Evolutionary conservation across 2,329 filamentous ascomycete species (phyloP), one percentile per base, ranked within the genome.

Genomic region (Aspergillus caelatus): DNA sequence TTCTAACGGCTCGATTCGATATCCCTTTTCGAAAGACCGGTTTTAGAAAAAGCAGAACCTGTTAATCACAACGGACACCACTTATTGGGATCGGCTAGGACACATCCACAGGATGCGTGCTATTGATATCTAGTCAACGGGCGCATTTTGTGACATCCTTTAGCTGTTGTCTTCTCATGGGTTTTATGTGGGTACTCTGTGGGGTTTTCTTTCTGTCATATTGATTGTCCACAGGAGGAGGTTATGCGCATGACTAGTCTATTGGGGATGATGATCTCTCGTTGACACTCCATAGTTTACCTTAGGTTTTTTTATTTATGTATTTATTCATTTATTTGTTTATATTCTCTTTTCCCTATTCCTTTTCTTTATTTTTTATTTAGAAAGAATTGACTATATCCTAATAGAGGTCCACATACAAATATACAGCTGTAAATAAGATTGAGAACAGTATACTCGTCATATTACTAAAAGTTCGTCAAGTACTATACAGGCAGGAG

Each of bases 401-500:
- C 34, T 41, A 41, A 41, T n/a, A 6, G 23, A 16, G 9, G 34
- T 30, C 11, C 2, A 7, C 39, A 19, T 19, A 41, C 2, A 19
- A 7, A 2, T 41, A n/a, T n/a, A 41, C 39, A 8, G 39, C 39
- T 19, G 8, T 41, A 19, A 14, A 16, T 9, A 19, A 26, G 21
- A 16, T 39, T 39, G 21, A 39, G 30, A 55, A 36, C 34, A 55
- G 21, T 21, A 39, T 23, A 19, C 48, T 55, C 32, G 32, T 55
- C 16, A 57, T 57, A 36, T 46, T 41, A 52, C 53, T 45, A 58
- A 61, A 34, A 46, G 10, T 36, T 43, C 30, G 28, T 43, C 62
- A 56, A 64, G 41, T 62, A 62, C 53, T 59, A 58, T 60, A 73
- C 50, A 66, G 30, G 23, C n/a, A 45, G n/a, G 39, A 41, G 28